Conservation (phyloP, 345 rosid genomes). For the Raphanus sativus region DNA sequence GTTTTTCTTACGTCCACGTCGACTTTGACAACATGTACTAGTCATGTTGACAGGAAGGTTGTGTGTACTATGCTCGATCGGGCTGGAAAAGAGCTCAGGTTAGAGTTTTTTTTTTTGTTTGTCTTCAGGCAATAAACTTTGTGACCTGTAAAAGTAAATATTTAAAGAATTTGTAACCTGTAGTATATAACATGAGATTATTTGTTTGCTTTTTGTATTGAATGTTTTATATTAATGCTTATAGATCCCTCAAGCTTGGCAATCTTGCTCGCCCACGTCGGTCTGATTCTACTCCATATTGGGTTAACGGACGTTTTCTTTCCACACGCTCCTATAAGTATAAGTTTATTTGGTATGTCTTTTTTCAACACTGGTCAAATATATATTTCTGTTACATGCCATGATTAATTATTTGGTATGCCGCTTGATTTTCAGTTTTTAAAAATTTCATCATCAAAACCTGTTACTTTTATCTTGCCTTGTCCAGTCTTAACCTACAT, state of each 20-base stretch:
- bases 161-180: too few species aligned
- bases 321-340: slow-evolving; percentile 42
- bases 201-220: neutral
- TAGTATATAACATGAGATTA: neutral
- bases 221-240: neutral
- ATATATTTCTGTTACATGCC: too few species aligned
- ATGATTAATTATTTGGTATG: too few species aligned
- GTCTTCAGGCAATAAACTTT: too few species aligned
- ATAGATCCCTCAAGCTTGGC: slow-evolving; percentile 85
- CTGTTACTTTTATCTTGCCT: neutral
- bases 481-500: neutral
- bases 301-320: slow-evolving; percentile 66
- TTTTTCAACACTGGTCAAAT: neutral
- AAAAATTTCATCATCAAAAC: neutral
- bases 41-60: slow-evolving; percentile 65
- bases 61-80: slow-evolving; percentile 81
- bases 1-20: slow-evolving; percentile 62
- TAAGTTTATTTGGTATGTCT: slow-evolving; percentile 28
- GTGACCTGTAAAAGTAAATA: too few species aligned
- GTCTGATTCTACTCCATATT: slow-evolving; percentile 40
- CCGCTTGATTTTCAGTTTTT: neutral
- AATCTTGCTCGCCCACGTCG: slow-evolving; percentile 58
- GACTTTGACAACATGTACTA: slow-evolving; percentile 72
- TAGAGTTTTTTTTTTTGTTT: neutral
- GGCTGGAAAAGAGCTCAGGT: slow-evolving; percentile 78